Percentiles rank a stretch among this genome's conserved stretches.
phyloP scores from a whole-genome alignment of 2,329 filamentous ascomycete species.

The Blumeria hordei region DNA sequence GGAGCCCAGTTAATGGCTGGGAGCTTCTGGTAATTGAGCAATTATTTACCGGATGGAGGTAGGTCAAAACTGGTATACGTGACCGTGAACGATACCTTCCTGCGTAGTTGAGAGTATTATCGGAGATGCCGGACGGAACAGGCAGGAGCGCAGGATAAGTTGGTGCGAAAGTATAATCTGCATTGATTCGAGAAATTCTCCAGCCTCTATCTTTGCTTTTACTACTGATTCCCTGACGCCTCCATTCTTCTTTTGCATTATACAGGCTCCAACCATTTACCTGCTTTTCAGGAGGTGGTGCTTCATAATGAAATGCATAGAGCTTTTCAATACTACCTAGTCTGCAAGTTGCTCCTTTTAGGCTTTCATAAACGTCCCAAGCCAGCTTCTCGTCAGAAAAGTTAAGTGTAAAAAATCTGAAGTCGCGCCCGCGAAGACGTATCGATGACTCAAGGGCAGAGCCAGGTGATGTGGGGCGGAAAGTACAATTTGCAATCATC shows the following conservation, averaged over 20 bases:
- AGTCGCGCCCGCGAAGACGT: conserved; percentile 74
- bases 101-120: conserved; percentile 88
- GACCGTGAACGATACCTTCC: conserved; percentile 69
- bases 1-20: conserved; percentile 69
- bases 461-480: conserved; percentile 45
- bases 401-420: conserved; percentile 80
- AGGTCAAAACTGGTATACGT: conserved; percentile 72
- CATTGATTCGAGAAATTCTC: conserved; percentile 77
- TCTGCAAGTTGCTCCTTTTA: conserved; percentile 59
- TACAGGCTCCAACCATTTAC: conserved; percentile 69
- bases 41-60: conserved; percentile 90
- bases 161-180: conserved; percentile 71
- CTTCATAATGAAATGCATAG: conserved; percentile 70
- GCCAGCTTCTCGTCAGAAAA: conserved; percentile 53
- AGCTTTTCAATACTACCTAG: conserved; percentile 67
- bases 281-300: conserved; percentile 45
- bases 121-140: conserved; percentile 78
- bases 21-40: conserved; percentile 91
- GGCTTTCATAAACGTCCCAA: conserved; percentile 67
- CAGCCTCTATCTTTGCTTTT: conserved; percentile 42
- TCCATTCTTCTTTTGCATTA: conserved; percentile 64
- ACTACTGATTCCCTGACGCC: conserved; percentile 63
- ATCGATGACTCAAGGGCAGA: conserved; percentile 58
- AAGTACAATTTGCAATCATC: conserved; percentile 60
- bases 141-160: conserved; percentile 74